Evolutionary conservation across 345 rosid species (phyloP), one percentile per base, ranked within the genome.

Genomic region (Sisymbrium irio): DNA sequence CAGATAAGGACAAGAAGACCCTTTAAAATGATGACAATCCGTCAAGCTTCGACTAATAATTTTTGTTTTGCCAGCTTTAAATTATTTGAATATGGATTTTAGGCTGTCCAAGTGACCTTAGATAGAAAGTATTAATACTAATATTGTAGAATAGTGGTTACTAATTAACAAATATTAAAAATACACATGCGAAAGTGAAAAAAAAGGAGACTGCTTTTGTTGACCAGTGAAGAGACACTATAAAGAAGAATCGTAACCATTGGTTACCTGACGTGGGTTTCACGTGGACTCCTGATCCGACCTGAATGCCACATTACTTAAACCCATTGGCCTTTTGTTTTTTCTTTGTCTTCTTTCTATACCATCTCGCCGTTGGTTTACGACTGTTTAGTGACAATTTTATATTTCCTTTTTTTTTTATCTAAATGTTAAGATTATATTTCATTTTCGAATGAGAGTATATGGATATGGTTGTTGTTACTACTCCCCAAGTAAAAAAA

Each of bases 301-400:
- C 75, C 82, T 78, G 82, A 75, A 59, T 49, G 65, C 85, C 87
- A 80, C 79, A 73, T 60, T 74, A 54, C 75, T 69, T 64, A 17
- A 62, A 20, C 81, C 82, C 69, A 72, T 79, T 81, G 83, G 86
- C 36, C 37, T 64, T 39, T 59, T 36, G n/a, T 28, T 28, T 27
- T 58, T 60, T 46, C 22, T 46, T 57, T 32, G 22, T 14, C 22
- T 36, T 14, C 22, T 36, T 18, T 32, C 7, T 36, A 17, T 2
- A 45, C 14, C 65, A 58, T n/a, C 65, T 58, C 35, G 47, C 68
- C 61, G 27, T 53, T 62, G 36, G 76, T 53, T 47, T 71, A 46
- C 0, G 37, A 46, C 37, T 25, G 22, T 25, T 33, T 50, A 32
- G 33, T 57, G 49, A 35, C 19, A n/a, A 14, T 28, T 17, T 50